Evolutionary conservation across 2,329 filamentous ascomycete species (phyloP).

Genomic region (Alternaria angustiovoidea): DNA sequence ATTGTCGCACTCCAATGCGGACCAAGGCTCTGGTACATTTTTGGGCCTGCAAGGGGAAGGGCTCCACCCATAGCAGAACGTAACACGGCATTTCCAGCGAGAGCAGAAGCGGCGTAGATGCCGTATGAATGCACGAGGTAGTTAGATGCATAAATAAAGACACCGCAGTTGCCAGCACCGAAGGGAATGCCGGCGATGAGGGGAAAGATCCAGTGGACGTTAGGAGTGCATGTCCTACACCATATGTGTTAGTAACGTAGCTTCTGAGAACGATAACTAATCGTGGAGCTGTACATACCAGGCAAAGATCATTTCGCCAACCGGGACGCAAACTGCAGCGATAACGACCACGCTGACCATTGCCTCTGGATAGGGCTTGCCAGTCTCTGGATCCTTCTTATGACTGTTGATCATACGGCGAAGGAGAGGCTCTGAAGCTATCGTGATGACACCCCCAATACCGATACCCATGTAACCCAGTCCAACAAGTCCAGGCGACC

Average conservation of each 20-base stretch:
- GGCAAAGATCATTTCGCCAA: slow-evolving; percentile 85
- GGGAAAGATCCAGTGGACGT: slow-evolving; percentile 83
- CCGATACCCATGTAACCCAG: slow-evolving; percentile 80
- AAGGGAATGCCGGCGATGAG: slow-evolving; percentile 82
- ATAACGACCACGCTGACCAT: slow-evolving; percentile 83
- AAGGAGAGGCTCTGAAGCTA: slow-evolving; percentile 70
- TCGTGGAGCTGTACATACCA: slow-evolving; percentile 60
- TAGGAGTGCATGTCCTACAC: slow-evolving; percentile 65
- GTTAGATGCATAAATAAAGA: slow-evolving; percentile 84
- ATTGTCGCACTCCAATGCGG: slow-evolving; percentile 83
- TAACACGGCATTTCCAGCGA: slow-evolving; percentile 81
- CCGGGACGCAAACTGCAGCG: slow-evolving; percentile 74
- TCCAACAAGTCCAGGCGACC: slow-evolving; percentile 75
- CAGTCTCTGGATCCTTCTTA: slow-evolving; percentile 76
- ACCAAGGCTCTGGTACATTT: slow-evolving; percentile 67
- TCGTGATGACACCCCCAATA: slow-evolving; percentile 62
- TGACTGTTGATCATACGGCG: slow-evolving; percentile 81
- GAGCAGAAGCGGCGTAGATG: slow-evolving; percentile 80
- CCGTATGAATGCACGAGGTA: slow-evolving; percentile 82
- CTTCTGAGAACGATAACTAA: background rate
- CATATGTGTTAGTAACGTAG: background rate
- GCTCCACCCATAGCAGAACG: slow-evolving; percentile 78
- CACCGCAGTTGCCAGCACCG: slow-evolving; percentile 76
- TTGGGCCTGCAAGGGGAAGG: slow-evolving; percentile 76
- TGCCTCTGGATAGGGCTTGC: slow-evolving; percentile 77